Conservation (phyloP, 1,284 basidiomycete genomes). For the Afroboletus lepidellus region DNA sequence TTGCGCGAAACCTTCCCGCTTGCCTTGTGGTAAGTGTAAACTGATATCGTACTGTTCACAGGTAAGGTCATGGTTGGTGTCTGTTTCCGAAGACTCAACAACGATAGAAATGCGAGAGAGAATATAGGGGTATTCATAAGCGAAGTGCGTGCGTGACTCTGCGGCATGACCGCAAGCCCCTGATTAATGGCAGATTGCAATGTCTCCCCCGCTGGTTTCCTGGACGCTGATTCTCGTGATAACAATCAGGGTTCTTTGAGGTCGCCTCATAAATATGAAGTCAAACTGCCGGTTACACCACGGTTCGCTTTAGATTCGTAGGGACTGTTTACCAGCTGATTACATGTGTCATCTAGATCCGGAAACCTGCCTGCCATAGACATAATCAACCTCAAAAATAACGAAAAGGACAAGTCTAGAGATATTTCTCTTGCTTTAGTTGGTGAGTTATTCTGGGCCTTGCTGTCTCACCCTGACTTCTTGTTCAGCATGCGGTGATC, state of each 20-base stretch:
- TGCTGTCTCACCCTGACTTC: background rate
- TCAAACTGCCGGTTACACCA: background rate
- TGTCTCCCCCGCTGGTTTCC: background rate
- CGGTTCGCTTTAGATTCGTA: conserved; percentile 16
- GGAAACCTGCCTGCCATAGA: conserved; percentile 28
- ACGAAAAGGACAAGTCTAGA: conserved; percentile 37
- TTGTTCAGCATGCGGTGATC: conserved; percentile 21
- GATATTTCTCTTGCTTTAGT: conserved; percentile 36
- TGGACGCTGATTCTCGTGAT: background rate
- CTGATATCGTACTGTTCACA: conserved; percentile 42
- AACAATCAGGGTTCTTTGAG: background rate
- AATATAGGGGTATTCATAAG: conserved; percentile 20
- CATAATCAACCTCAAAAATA: conserved; percentile 42
- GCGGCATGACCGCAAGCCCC: no score
- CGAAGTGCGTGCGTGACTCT: conserved; percentile 6
- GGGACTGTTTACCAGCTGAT: background rate
- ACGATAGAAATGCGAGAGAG: conserved; percentile 23
- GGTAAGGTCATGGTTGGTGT: conserved; percentile 11
- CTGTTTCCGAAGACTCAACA: background rate
- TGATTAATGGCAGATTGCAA: conserved; percentile 21
- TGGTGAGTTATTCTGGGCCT: conserved; percentile 25
- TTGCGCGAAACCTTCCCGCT: conserved; percentile 27
- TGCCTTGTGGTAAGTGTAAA: conserved; percentile 35
- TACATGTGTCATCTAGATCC: conserved; percentile 3
- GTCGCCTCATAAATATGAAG: background rate